phyloP scores from a whole-genome alignment of 73 alveolate species.

The Paramecium primaurelia region DNA sequence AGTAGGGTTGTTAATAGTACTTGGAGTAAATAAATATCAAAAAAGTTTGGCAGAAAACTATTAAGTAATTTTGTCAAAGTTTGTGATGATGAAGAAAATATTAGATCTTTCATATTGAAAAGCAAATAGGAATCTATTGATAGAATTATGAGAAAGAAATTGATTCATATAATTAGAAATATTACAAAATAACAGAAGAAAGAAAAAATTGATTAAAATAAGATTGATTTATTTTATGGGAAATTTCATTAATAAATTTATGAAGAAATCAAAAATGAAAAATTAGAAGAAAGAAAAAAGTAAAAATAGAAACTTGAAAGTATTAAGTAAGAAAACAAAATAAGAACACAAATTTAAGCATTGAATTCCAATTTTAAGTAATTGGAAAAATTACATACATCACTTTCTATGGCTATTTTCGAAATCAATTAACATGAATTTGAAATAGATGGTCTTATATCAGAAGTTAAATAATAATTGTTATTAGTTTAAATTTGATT shows the following conservation, averaged over 20 bases:
- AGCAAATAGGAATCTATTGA: not conserved
- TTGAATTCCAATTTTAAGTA: not conserved
- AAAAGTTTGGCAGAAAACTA: not conserved
- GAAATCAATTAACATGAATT: not conserved
- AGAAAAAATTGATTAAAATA: not conserved
- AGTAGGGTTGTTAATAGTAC: not conserved
- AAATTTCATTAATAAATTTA: not conserved
- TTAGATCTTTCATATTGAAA: not conserved
- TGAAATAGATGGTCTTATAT: not conserved
- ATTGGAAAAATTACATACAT: not conserved
- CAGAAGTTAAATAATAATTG: not conserved
- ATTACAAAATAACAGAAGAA: not conserved
- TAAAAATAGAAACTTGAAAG: not conserved
- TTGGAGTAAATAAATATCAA: not conserved
- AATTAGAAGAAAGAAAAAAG: not conserved
- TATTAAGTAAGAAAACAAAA: not conserved
- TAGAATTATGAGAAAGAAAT: not conserved
- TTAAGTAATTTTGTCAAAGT: not conserved
- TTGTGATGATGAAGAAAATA: not conserved
- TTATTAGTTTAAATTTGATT: not conserved
- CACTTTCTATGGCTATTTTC: not conserved
- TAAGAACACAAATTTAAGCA: not conserved
- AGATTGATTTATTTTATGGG: not conserved
- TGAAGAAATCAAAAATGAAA: not conserved
- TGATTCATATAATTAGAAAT: not conserved